Percentiles rank a stretch among this genome's conserved stretches.
phyloP scores from a whole-genome alignment of 2,329 filamentous ascomycete genomes.

The Monosporascus cannonballus region DNA sequence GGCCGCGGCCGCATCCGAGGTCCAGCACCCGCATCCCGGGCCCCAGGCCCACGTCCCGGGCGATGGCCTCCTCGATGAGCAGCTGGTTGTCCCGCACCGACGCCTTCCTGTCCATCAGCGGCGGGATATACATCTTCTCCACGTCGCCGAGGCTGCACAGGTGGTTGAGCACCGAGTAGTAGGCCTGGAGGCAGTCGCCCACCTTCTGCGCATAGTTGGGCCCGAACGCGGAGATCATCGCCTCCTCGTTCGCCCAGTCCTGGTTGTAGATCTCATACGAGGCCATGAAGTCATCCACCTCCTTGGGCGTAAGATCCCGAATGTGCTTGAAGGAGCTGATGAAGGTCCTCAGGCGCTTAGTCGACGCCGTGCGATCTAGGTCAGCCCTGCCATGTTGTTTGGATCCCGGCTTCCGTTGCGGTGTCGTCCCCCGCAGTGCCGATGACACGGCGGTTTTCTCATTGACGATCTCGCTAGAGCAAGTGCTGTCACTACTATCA shows the following conservation, averaged over 20 bases:
- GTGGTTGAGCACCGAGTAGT: constrained; percentile 49
- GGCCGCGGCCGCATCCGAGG: constrained; percentile 46
- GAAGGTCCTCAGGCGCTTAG: constrained; percentile 44
- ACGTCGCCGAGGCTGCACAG: constrained; percentile 49
- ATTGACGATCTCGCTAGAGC: constrained; percentile 27
- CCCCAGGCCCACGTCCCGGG: constrained; percentile 38
- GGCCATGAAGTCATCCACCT: constrained; percentile 50
- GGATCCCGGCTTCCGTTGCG: constrained; percentile 2
- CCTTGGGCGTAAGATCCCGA: constrained; percentile 39
- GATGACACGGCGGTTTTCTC: constrained; percentile 19
- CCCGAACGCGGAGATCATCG: constrained; percentile 42
- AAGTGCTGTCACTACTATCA: constrained; percentile 27
- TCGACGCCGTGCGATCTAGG: constrained; percentile 37
- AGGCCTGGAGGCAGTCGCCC: constrained; percentile 43
- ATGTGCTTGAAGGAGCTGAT: constrained; percentile 44
- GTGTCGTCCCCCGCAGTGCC: not conserved
- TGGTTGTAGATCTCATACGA: constrained; percentile 52
- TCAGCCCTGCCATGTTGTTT: constrained; percentile 13
- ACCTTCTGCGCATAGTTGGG: constrained; percentile 43
- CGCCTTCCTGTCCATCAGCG: constrained; percentile 43
- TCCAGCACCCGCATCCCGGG: constrained; percentile 42
- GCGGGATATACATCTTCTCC: constrained; percentile 54
- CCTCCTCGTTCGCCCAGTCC: constrained; percentile 44
- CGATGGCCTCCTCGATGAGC: constrained; percentile 45
- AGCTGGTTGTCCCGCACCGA: constrained; percentile 46